Evolutionary conservation across 345 rosid genomes (phyloP).

Genomic region (Hypericum perforatum): DNA sequence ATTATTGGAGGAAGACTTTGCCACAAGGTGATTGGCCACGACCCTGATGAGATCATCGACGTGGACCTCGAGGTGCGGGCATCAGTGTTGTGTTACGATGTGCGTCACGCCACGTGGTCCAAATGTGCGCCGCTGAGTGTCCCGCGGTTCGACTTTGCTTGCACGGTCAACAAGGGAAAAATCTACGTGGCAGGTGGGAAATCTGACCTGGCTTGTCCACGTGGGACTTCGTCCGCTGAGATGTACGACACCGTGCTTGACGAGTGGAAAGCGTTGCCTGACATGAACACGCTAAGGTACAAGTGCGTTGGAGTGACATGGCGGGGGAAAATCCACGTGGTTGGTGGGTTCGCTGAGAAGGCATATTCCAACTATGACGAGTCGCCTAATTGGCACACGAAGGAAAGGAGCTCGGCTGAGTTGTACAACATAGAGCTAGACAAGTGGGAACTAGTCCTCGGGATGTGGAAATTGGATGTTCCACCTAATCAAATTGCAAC

Average conservation of each 20-base stretch:
- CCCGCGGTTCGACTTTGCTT: constrained; percentile 40
- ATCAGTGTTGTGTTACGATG: constrained; percentile 21
- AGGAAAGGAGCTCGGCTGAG: constrained; percentile 48
- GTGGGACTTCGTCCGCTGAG: constrained; percentile 29
- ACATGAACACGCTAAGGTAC: constrained; percentile 35
- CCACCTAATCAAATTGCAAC: constrained; percentile 51
- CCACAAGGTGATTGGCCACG: not conserved
- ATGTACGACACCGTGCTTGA: constrained; percentile 25
- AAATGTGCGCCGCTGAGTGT: constrained; percentile 18
- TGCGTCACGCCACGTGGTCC: constrained; percentile 19
- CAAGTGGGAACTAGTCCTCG: constrained; percentile 33
- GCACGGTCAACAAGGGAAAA: constrained; percentile 22
- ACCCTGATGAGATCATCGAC: not conserved
- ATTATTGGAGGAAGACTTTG: constrained; percentile 1
- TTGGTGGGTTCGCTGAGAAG: constrained; percentile 34
- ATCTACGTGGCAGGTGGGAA: constrained; percentile 48
- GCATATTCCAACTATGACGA: constrained; percentile 17
- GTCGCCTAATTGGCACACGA: constrained; percentile 14
- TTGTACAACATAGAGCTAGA: constrained; percentile 23
- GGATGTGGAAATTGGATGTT: constrained; percentile 56
- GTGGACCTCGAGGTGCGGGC: constrained; percentile 12
- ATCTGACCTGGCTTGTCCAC: constrained; percentile 15
- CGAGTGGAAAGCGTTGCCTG: constrained; percentile 29
- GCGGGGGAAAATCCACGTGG: constrained; percentile 39
- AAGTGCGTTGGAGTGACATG: constrained; percentile 44